phyloP scores from a whole-genome alignment of 805 yeast species.

The Priceomyces carsonii region DNA sequence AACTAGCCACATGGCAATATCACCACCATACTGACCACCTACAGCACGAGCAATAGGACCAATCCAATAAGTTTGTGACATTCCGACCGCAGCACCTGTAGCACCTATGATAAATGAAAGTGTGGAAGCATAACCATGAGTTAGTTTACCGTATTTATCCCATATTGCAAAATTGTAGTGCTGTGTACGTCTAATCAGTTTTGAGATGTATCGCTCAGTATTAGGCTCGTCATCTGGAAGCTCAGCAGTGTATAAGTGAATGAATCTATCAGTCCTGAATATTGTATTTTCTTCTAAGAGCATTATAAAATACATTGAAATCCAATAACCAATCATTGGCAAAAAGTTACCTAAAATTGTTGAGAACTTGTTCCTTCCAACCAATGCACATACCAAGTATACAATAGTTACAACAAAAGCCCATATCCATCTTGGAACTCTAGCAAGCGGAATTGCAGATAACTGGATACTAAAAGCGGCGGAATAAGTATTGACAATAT shows the following conservation, averaged over 20 bases:
- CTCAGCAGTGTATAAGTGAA: conserved; percentile 32
- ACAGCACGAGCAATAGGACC: conserved; percentile 70
- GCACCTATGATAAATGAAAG: conserved; percentile 67
- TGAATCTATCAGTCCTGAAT: conserved; percentile 54
- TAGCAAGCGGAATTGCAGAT: conserved; percentile 51
- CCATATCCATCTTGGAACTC: conserved; percentile 78
- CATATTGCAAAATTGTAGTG: conserved; percentile 75
- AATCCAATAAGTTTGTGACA: conserved; percentile 82
- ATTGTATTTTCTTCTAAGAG: conserved; percentile 70
- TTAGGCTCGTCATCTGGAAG: conserved; percentile 16
- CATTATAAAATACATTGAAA: conserved; percentile 74
- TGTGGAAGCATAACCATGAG: conserved; percentile 73
- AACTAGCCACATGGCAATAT: conserved; percentile 77
- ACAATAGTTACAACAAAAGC: conserved; percentile 61
- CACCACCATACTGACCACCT: conserved; percentile 70
- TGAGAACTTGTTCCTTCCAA: conserved; percentile 72
- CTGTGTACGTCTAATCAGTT: conserved; percentile 36
- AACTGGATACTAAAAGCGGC: conserved; percentile 80
- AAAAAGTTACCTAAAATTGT: conserved; percentile 75
- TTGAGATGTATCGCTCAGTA: conserved; percentile 27
- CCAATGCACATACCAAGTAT: conserved; percentile 70
- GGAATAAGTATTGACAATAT: conserved; percentile 77
- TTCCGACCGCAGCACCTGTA: conserved; percentile 82
- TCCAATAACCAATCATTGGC: conserved; percentile 94
- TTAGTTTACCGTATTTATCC: conserved; percentile 61